Conservation (phyloP, 805 yeast species). For the Dipodascus geniculatus region DNA sequence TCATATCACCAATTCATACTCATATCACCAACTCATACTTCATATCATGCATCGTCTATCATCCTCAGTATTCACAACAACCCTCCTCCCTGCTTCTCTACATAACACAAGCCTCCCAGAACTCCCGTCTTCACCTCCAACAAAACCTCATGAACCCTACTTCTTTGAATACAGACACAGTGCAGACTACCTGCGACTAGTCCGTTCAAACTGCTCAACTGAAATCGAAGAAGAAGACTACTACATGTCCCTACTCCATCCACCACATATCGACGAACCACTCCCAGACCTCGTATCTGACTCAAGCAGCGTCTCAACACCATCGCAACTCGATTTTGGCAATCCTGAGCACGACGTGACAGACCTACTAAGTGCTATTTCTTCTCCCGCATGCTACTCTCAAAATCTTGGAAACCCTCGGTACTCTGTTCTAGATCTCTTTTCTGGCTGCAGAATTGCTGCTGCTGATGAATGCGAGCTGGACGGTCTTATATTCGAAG, state of each 20-base stretch:
- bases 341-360: not conserved
- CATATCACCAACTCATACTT: too few species aligned
- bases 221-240: not conserved
- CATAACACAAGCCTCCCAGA: not conserved
- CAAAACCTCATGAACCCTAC: not conserved
- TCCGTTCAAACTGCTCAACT: not conserved
- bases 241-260: not conserved
- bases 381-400: not conserved
- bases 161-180: not conserved
- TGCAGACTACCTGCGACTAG: not conserved
- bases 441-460: too few species aligned
- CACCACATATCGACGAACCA: not conserved
- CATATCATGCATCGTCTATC: not conserved
- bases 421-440: too few species aligned
- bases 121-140: not conserved
- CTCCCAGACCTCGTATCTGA: not conserved
- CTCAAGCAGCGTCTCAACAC: not conserved
- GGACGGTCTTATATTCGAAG: not conserved
- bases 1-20: too few species aligned
- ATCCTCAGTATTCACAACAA: not conserved
- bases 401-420: too few species aligned
- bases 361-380: not conserved
- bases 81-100: not conserved
- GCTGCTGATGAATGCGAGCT: not conserved
- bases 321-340: not conserved